Evolutionary conservation across 139 green algal genomes (phyloP).

Genomic region (Astrephomene gubernaculifera): DNA sequence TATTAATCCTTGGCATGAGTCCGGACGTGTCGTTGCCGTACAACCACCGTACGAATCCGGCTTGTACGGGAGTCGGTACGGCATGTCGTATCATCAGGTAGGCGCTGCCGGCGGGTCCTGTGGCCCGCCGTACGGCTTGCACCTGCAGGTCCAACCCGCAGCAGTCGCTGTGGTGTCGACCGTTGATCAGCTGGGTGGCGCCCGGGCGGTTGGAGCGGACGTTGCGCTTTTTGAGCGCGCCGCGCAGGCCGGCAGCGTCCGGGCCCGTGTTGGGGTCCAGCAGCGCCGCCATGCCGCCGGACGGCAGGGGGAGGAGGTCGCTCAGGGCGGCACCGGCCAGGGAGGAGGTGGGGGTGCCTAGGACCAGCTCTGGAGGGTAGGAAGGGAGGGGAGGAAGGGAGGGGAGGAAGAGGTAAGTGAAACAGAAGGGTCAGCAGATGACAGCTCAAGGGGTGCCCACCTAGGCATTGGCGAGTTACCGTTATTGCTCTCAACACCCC

Average conservation of each 20-base stretch:
- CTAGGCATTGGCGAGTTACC: too few species aligned
- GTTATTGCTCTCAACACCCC: too few species aligned
- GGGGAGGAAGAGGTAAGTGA: too few species aligned
- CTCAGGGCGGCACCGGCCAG: not conserved
- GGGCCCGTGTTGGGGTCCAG: not conserved
- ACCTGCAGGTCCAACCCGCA: not conserved
- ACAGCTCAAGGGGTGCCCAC: too few species aligned
- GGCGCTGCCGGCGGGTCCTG: not conserved
- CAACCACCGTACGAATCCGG: conserved; percentile 24
- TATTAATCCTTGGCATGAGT: not conserved
- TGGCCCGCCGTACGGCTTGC: not conserved
- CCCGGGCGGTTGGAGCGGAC: not conserved
- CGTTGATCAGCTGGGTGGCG: not conserved
- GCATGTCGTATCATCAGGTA: not conserved
- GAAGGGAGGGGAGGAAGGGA: too few species aligned
- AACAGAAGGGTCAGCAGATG: too few species aligned
- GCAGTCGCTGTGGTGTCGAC: not conserved
- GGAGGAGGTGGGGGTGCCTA: not conserved
- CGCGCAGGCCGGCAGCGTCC: not conserved
- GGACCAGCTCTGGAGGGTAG: too few species aligned
- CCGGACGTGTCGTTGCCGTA: not conserved
- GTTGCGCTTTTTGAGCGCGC: not conserved
- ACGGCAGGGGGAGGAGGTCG: not conserved
- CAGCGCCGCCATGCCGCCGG: not conserved
- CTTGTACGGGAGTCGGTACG: not conserved